These are phyloP conservation scores for Cladosporium oxysporum DNA, from an alignment of 2,329 filamentous ascomycete genomes.

Conservation along the genomic window DNA sequence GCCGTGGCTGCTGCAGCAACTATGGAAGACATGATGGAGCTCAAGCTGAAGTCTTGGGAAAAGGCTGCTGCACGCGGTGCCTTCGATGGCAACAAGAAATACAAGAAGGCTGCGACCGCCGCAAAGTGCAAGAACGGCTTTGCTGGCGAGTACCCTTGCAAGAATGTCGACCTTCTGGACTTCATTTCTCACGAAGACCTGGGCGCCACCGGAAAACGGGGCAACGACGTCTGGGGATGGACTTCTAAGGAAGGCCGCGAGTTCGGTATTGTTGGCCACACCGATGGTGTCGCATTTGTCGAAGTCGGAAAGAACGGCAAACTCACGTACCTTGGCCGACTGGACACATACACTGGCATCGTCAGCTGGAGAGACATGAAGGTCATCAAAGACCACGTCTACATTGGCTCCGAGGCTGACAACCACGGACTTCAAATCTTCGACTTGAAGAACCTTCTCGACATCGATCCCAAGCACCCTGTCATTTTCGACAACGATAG, in stretches of 20 bases:
- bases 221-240: conserved; percentile 52
- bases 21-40: conserved; percentile 19
- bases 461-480: conserved; percentile 40
- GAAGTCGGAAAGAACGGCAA: conserved; percentile 50
- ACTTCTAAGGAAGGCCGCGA: conserved; percentile 52
- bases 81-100: conserved; percentile 20
- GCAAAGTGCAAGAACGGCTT: conserved; percentile 41
- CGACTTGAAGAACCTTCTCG: conserved; percentile 46
- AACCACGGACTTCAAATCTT: conserved; percentile 55
- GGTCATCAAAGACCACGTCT: conserved; percentile 43
- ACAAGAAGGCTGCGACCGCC: conserved; percentile 21
- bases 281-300: conserved; percentile 54
- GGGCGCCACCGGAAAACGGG: conserved; percentile 37
- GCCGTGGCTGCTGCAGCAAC: conserved; percentile 15
- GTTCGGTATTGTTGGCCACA: conserved; percentile 50
- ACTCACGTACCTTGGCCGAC: conserved; percentile 51
- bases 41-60: conserved; percentile 14
- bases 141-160: conserved; percentile 39
- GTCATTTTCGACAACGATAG: conserved; percentile 42
- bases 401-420: conserved; percentile 45
- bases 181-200: conserved; percentile 45
- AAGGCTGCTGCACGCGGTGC: conserved; percentile 13
- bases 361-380: conserved; percentile 43
- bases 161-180: conserved; percentile 41
- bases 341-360: conserved; percentile 44